These are phyloP conservation scores for Trichocomaceae sp. DNA, from an alignment of 2,329 filamentous ascomycete species.

Conservation along the genomic window DNA sequence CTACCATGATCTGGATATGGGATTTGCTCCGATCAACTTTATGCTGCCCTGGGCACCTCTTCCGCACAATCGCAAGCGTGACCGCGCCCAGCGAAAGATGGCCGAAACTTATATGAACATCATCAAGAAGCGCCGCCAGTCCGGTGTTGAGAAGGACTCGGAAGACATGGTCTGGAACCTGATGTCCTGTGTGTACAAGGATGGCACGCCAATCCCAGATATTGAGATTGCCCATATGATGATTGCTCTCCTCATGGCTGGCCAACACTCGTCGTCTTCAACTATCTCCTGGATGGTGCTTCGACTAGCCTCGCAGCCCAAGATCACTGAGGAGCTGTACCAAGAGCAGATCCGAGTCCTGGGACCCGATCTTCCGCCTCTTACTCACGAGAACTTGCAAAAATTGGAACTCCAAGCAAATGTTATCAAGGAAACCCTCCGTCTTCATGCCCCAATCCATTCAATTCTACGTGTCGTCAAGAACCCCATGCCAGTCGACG, in stretches of 20 bases:
- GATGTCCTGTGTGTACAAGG: conserved; percentile 70
- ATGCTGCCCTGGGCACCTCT: conserved; percentile 72
- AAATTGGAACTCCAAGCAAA: conserved; percentile 56
- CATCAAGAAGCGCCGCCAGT: conserved; percentile 56
- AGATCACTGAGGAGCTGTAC: conserved; percentile 64
- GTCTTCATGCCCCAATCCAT: conserved; percentile 66
- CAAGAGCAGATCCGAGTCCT: conserved; percentile 57
- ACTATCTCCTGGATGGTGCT: conserved; percentile 73
- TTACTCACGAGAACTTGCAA: conserved; percentile 55
- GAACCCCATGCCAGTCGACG: conserved; percentile 52
- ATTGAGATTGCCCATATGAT: conserved; percentile 77
- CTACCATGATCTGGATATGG: conserved; percentile 74
- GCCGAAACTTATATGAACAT: conserved; percentile 63
- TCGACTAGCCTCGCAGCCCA: conserved; percentile 62
- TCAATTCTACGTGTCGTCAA: conserved; percentile 68
- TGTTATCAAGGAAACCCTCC: conserved; percentile 65
- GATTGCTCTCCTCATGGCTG: conserved; percentile 79
- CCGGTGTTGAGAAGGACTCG: conserved; percentile 37
- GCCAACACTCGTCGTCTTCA: conserved; percentile 72
- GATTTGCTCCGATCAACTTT: conserved; percentile 76
- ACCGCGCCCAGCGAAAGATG: conserved; percentile 65
- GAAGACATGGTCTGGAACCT: conserved; percentile 73
- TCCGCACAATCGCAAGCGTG: conserved; percentile 66
- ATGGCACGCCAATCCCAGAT: conserved; percentile 62
- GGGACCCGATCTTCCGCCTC: conserved; percentile 46